Conservation (phyloP, 768 basidiomycete genomes). For the Arthromyces matolae region DNA sequence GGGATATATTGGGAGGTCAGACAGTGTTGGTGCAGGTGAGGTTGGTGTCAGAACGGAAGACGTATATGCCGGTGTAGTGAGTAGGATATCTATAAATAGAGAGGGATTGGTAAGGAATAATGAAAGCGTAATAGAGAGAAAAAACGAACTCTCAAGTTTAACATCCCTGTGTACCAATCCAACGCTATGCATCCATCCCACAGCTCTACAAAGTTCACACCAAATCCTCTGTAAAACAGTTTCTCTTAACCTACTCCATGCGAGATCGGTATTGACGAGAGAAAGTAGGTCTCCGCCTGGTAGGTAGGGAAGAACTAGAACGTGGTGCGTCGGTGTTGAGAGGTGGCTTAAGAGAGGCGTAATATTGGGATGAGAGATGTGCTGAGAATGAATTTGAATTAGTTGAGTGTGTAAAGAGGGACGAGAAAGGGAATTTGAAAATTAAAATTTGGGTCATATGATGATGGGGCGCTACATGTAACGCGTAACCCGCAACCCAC, state of each 20-base stretch:
- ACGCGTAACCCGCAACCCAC: too few relatives aligned
- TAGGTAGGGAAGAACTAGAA: constrained; percentile 74
- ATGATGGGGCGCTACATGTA: too few relatives aligned
- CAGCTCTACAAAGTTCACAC: constrained; percentile 70
- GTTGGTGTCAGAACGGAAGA: constrained; percentile 22
- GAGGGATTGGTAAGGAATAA: background rate
- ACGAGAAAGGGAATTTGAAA: too few relatives aligned
- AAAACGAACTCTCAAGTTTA: constrained; percentile 72
- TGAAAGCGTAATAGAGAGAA: background rate
- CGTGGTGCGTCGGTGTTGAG: constrained; percentile 68
- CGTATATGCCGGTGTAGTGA: constrained; percentile 44
- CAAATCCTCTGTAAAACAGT: constrained; percentile 64
- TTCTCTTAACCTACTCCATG: constrained; percentile 37
- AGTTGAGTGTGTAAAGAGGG: too few relatives aligned
- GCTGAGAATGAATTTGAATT: constrained; percentile 33
- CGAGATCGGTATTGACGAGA: constrained; percentile 56
- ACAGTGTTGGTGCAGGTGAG: constrained; percentile 25
- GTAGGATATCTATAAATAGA: constrained; percentile 60
- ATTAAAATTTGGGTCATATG: too few relatives aligned
- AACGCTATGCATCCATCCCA: constrained; percentile 85
- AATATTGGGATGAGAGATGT: constrained; percentile 79
- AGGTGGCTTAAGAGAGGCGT: constrained; percentile 69
- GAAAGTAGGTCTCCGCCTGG: constrained; percentile 81
- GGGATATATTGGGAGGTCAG: constrained; percentile 35
- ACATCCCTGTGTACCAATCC: constrained; percentile 88